Evolutionary conservation across 2,329 filamentous ascomycete species (phyloP).

Genomic region (Hortaea werneckii): DNA sequence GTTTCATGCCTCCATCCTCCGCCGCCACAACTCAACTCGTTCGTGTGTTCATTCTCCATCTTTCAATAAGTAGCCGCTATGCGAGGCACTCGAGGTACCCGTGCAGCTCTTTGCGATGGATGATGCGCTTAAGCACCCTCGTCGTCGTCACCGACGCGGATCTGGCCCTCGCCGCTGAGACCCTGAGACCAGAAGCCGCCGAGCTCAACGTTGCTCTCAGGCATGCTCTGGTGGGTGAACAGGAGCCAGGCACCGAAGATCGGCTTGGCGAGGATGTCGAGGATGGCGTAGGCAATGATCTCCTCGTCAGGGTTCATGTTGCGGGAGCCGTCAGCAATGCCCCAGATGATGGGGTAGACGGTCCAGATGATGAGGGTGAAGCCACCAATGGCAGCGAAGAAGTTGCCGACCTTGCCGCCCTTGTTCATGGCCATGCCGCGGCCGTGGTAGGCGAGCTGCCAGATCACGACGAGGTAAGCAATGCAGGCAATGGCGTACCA

Average conservation of each 20-base stretch:
- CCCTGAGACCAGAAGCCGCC: conserved; percentile 43
- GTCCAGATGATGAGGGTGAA: conserved; percentile 61
- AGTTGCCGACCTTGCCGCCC: conserved; percentile 52
- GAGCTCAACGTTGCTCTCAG: conserved; percentile 41
- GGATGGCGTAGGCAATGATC: conserved; percentile 26
- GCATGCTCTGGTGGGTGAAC: conserved; percentile 32
- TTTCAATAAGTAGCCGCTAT: too few species aligned
- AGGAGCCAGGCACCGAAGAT: conserved; percentile 31
- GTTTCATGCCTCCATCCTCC: background rate
- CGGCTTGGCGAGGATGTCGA: conserved; percentile 37
- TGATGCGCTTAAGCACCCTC: conserved; percentile 28
- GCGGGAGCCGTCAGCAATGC: conserved; percentile 56
- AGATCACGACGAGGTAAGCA: conserved; percentile 60
- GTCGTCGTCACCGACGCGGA: conserved; percentile 41
- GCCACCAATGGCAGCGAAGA: conserved; percentile 57
- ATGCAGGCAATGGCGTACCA: conserved; percentile 65
- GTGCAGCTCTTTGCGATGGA: too few species aligned
- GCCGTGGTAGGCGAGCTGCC: conserved; percentile 60
- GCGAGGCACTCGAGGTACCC: too few species aligned
- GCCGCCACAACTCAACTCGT: background rate
- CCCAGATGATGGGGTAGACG: conserved; percentile 66
- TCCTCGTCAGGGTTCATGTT: conserved; percentile 57
- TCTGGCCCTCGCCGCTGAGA: conserved; percentile 36
- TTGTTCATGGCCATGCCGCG: conserved; percentile 50
- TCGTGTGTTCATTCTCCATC: too few species aligned